Conservation (phyloP, 805 yeast species). For the Metahyphopichia silvanorum region DNA sequence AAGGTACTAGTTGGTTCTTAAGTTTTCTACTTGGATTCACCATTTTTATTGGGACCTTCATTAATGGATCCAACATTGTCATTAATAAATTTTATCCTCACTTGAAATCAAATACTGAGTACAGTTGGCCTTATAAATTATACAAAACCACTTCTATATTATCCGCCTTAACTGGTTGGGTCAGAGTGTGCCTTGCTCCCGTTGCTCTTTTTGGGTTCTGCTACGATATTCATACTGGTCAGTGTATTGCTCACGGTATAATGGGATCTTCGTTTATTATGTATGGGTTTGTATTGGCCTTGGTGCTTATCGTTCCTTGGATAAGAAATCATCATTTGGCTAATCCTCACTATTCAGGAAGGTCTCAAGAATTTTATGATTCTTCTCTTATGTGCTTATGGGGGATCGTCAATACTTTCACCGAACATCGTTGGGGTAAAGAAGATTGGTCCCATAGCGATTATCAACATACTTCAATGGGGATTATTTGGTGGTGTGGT, state of each 20-base stretch:
- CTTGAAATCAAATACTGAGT: conserved; percentile 35
- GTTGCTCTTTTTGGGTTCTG: conserved; percentile 87
- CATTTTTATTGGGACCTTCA: conserved; percentile 51
- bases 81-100: conserved; percentile 31
- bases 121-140: conserved; percentile 21
- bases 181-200: conserved; percentile 75
- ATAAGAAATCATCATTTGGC: conserved; percentile 45
- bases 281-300: conserved; percentile 69
- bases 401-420: conserved; percentile 94
- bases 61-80: conserved; percentile 50
- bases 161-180: conserved; percentile 64
- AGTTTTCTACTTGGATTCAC: conserved; percentile 44
- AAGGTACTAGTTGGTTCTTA: conserved; percentile 67
- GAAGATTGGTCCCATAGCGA: conserved; percentile 92
- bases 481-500: conserved; percentile 94
- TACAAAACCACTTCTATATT: conserved; percentile 48
- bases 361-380: conserved; percentile 83
- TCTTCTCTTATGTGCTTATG: conserved; percentile 75
- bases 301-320: conserved; percentile 75
- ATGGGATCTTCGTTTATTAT: conserved; percentile 88
- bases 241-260: conserved; percentile 94
- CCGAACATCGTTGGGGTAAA: conserved; percentile 93
- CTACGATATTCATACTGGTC: conserved; percentile 80
- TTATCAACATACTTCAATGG: conserved; percentile 95
- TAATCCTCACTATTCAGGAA: conserved; percentile 9